phyloP scores from a whole-genome alignment of 1,284 basidiomycete species.

The Boletus austroedulis region DNA sequence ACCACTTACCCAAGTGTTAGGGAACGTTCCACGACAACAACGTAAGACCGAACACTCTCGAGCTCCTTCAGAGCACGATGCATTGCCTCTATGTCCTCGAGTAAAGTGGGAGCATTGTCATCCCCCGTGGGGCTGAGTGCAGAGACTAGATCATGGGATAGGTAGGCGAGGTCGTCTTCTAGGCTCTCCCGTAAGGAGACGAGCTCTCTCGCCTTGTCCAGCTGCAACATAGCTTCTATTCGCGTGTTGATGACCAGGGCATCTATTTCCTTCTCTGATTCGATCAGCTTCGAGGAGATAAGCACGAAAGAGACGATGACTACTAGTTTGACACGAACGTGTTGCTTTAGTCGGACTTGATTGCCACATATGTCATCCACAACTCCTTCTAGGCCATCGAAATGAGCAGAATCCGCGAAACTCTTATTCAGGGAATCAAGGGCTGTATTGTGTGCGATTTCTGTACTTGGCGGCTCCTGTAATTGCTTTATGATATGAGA shows the following conservation, averaged over 20 bases:
- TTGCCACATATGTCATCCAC: conserved; percentile 38
- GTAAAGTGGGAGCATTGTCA: conserved; percentile 53
- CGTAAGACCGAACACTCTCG: conserved; percentile 72
- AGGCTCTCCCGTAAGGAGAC: conserved; percentile 74
- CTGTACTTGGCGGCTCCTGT: conserved; percentile 45
- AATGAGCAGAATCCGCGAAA: conserved; percentile 47
- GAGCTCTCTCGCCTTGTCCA: conserved; percentile 67
- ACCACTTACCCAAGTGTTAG: conserved; percentile 70
- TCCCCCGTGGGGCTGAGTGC: conserved; percentile 42
- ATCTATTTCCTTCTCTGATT: conserved; percentile 50
- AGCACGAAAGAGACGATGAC: conserved; percentile 26
- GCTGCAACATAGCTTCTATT: conserved; percentile 41
- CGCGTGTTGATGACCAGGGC: conserved; percentile 46
- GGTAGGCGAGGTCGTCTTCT: conserved; percentile 68
- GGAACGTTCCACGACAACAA: conserved; percentile 68
- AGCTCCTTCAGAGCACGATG: conserved; percentile 73
- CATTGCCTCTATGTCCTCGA: conserved; percentile 78
- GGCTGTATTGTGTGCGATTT: conserved; percentile 42
- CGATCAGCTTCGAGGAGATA: conserved; percentile 55
- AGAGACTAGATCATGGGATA: conserved; percentile 67
- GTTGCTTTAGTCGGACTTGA: conserved; percentile 40
- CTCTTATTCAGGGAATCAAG: conserved; percentile 46
- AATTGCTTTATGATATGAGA: conserved; percentile 49
- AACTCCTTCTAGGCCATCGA: conserved; percentile 44
- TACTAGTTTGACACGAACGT: conserved; percentile 39